Evolutionary conservation across 2,329 filamentous ascomycete genomes (phyloP).

Genomic region (Xylaria sp.): DNA sequence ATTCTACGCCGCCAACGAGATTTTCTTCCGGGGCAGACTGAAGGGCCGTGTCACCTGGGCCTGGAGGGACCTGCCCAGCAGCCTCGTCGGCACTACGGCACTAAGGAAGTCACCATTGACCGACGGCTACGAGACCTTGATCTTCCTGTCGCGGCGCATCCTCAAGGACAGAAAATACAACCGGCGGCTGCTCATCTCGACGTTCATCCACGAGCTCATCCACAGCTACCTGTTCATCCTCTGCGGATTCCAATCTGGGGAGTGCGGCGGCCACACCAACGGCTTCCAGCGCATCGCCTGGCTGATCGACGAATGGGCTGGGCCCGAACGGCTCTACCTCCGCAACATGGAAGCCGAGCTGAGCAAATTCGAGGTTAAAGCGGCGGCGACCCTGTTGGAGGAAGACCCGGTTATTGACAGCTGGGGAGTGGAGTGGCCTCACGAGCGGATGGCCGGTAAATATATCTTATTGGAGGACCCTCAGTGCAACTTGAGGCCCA

Average conservation of each 20-base stretch:
- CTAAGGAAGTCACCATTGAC: slow-evolving; percentile 50
- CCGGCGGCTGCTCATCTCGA: slow-evolving; percentile 62
- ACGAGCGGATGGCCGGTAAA: slow-evolving; percentile 30
- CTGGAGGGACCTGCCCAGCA: slow-evolving; percentile 61
- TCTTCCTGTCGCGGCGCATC: slow-evolving; percentile 63
- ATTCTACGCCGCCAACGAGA: slow-evolving; percentile 62
- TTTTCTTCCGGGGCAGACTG: slow-evolving; percentile 63
- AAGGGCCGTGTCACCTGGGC: slow-evolving; percentile 63
- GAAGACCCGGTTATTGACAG: slow-evolving; percentile 26
- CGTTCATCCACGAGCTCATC: slow-evolving; percentile 68
- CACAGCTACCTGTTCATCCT: slow-evolving; percentile 68
- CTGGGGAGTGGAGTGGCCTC: slow-evolving; percentile 30
- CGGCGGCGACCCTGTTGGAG: slow-evolving; percentile 10
- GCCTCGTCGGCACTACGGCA: slow-evolving; percentile 66
- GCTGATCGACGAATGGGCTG: slow-evolving; percentile 65
- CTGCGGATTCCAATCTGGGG: slow-evolving; percentile 60
- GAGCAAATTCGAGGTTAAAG: slow-evolving; percentile 48
- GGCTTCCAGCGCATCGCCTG: slow-evolving; percentile 62
- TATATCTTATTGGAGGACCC: slow-evolving; percentile 25
- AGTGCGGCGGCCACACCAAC: slow-evolving; percentile 61
- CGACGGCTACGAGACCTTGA: slow-evolving; percentile 63
- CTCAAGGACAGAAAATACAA: slow-evolving; percentile 60
- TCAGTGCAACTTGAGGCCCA: slow-evolving; percentile 26
- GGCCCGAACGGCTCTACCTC: slow-evolving; percentile 56
- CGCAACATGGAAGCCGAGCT: slow-evolving; percentile 65